Conservation (phyloP, 352 stramenopile genomes). For the Phytopythium boreale region DNA sequence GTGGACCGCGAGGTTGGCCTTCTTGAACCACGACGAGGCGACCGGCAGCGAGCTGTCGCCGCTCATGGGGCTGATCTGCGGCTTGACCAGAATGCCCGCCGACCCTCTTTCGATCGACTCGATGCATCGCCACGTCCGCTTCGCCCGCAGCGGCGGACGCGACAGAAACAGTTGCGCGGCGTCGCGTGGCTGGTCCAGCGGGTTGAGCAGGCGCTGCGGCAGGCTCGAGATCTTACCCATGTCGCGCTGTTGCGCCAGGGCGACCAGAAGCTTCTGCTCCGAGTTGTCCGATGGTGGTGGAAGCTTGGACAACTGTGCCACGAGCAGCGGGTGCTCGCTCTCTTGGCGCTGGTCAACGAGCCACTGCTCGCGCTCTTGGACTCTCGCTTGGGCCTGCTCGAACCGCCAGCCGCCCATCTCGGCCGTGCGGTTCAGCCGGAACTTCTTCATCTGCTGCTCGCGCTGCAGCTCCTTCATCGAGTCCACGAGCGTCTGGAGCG, state of each 20-base stretch:
- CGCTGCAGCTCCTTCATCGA: conserved; percentile 81
- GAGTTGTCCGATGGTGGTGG: conserved; percentile 1
- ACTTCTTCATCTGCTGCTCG: conserved; percentile 86
- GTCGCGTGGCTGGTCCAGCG: conserved; percentile 65
- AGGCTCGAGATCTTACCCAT: conserved; percentile 58
- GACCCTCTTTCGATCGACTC: conserved; percentile 75
- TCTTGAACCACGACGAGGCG: conserved; percentile 83
- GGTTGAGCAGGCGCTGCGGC: conserved; percentile 54
- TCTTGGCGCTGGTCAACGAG: conserved; percentile 51
- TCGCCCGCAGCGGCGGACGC: conserved; percentile 69
- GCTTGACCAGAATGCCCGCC: conserved; percentile 85
- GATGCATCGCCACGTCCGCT: conserved; percentile 82
- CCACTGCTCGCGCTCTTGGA: conserved; percentile 59
- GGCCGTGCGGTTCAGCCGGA: conserved; percentile 45
- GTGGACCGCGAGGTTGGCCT: conserved; percentile 74
- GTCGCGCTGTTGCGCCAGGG: conserved; percentile 25
- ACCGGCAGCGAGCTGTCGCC: conserved; percentile 83
- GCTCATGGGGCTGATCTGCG: conserved; percentile 90
- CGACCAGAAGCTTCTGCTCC: conserved; percentile 14
- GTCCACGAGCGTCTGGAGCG: conserved; percentile 49
- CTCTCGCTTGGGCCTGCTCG: conserved; percentile 48
- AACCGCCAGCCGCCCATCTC: conserved; percentile 80
- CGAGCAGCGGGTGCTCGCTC: conserved; percentile 58
- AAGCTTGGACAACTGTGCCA: conserved; percentile 32
- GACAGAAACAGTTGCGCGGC: conserved; percentile 46